These are phyloP conservation scores for Microglena sp. DNA, from an alignment of 139 green algal genomes.

Conservation along the genomic window DNA sequence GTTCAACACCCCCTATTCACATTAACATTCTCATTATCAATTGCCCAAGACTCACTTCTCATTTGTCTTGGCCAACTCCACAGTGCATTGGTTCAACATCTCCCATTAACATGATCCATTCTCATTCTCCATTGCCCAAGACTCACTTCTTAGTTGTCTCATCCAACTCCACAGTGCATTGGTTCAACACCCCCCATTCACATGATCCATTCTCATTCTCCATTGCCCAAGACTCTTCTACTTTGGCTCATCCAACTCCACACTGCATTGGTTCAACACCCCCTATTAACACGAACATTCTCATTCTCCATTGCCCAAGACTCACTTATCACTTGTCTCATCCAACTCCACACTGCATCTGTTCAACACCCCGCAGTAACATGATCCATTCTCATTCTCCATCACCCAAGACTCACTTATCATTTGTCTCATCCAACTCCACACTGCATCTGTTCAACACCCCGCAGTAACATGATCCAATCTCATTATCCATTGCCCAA, in stretches of 20 bases:
- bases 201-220: not conserved
- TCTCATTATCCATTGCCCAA: not conserved
- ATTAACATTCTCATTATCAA: not conserved
- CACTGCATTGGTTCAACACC: no score
- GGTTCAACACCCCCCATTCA: not conserved
- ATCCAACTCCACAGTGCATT: not conserved
- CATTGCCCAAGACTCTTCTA: not conserved
- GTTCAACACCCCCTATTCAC: not conserved
- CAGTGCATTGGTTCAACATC: no score
- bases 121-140: not conserved
- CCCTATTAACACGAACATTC: no score
- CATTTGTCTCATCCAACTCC: not conserved
- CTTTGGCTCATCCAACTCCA: no score
- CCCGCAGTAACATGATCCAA: not conserved
- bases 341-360: not conserved
- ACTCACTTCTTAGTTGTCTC: not conserved
- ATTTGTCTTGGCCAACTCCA: no score
- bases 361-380: no score
- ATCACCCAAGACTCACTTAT: not conserved
- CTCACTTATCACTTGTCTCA: not conserved
- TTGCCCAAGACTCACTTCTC: not conserved
- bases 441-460: not conserved
- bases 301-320: not conserved
- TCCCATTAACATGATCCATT: no score
- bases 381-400: not conserved